These are phyloP conservation scores for Aspergillus tanneri DNA, from an alignment of 2,329 filamentous ascomycete genomes.

Conservation along the genomic window DNA sequence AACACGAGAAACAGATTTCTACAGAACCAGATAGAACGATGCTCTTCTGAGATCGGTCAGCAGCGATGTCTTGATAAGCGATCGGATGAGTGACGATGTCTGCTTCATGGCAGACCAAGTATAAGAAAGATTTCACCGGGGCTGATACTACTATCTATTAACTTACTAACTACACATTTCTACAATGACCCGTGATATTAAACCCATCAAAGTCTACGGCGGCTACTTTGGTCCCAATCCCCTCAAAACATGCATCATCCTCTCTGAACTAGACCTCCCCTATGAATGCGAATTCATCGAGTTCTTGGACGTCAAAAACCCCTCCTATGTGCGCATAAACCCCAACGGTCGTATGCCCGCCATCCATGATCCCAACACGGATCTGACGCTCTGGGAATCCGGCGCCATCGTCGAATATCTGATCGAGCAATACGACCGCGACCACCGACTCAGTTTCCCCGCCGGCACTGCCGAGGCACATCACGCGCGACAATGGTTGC, in stretches of 20 bases:
- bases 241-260: slow-evolving; percentile 28
- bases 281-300: slow-evolving; percentile 21
- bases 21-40: too few species aligned
- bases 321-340: slow-evolving; percentile 19
- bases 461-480: slow-evolving; percentile 30
- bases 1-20: too few species aligned
- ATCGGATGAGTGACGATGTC: too few species aligned
- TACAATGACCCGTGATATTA: neutral
- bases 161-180: neutral
- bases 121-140: too few species aligned
- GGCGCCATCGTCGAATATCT: slow-evolving; percentile 46
- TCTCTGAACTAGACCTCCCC: slow-evolving; percentile 28
- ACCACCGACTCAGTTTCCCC: slow-evolving; percentile 32
- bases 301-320: slow-evolving; percentile 26
- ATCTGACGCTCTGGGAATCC: slow-evolving; percentile 42
- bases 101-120: too few species aligned
- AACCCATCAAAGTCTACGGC: slow-evolving; percentile 6
- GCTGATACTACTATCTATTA: too few species aligned
- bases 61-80: too few species aligned
- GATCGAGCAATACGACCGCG: slow-evolving; percentile 43
- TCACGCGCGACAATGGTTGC: slow-evolving; percentile 41
- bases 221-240: slow-evolving; percentile 22
- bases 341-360: slow-evolving; percentile 32
- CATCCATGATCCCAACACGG: slow-evolving; percentile 33
- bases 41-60: too few species aligned